Evolutionary conservation across 331 rosid genomes (phyloP).

Genomic region (Rosa hybrid): DNA sequence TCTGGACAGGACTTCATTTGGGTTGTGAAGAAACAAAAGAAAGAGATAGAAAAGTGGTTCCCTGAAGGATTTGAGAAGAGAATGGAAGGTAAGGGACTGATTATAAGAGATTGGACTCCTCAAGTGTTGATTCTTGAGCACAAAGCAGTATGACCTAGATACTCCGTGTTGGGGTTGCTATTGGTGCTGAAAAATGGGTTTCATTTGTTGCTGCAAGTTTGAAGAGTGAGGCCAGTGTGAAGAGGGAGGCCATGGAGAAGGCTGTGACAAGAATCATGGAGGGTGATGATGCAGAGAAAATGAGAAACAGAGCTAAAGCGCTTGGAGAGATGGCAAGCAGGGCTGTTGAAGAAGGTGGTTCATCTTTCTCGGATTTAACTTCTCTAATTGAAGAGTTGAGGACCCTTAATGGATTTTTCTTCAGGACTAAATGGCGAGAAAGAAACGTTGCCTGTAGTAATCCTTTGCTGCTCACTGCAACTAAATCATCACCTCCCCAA

Average conservation of each 20-base stretch:
- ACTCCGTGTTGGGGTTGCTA: no score
- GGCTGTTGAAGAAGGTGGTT: conserved; percentile 28
- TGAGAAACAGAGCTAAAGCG: conserved; percentile 18
- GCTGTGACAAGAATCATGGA: no score
- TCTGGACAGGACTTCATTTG: conserved; percentile 37
- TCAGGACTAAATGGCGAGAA: not conserved
- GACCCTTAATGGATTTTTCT: not conserved
- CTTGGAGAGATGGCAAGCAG: conserved; percentile 20
- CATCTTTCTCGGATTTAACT: conserved; percentile 18
- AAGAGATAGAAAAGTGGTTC: conserved; percentile 26
- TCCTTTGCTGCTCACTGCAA: no score
- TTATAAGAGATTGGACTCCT: conserved; percentile 36
- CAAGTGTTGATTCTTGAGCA: conserved; percentile 35
- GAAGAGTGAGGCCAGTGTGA: no score
- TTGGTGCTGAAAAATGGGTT: no score
- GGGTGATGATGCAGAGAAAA: not conserved
- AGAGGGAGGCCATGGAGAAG: no score
- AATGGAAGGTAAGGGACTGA: conserved; percentile 27
- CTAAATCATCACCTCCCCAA: no score
- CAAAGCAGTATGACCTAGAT: not conserved
- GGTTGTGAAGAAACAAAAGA: conserved; percentile 31
- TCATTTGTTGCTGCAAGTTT: no score
- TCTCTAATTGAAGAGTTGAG: conserved; percentile 16
- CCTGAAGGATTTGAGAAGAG: conserved; percentile 37
- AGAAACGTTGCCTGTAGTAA: not conserved